phyloP scores from a whole-genome alignment of 2,329 filamentous ascomycete genomes.

The Epichloe bromicola region DNA sequence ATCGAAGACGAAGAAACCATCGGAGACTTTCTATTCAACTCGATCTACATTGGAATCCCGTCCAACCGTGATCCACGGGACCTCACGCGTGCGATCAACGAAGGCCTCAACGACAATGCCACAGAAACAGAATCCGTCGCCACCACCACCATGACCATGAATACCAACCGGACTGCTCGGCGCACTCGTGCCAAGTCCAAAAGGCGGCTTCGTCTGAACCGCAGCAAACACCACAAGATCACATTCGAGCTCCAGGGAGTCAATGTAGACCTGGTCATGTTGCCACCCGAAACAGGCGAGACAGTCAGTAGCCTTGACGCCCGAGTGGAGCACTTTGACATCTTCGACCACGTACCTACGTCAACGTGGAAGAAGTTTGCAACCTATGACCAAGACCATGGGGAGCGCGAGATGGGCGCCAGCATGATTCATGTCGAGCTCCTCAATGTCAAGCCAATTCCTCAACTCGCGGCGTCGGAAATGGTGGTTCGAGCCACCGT shows the following conservation, averaged over 20 bases:
- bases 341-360: conserved; percentile 87
- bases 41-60: conserved; percentile 91
- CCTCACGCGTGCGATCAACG: conserved; percentile 72
- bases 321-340: conserved; percentile 68
- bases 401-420: conserved; percentile 72
- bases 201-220: conserved; percentile 54
- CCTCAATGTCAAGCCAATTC: conserved; percentile 74
- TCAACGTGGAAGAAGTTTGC: conserved; percentile 98
- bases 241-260: conserved; percentile 85
- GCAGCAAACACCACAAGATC: conserved; percentile 89
- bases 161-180: conserved; percentile 36
- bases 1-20: conserved; percentile 76
- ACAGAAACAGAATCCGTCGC: conserved; percentile 87
- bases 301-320: conserved; percentile 81
- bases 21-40: conserved; percentile 95
- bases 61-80: conserved; percentile 75
- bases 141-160: conserved; percentile 55
- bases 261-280: conserved; percentile 68
- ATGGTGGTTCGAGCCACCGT: conserved; percentile 70
- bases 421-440: conserved; percentile 87
- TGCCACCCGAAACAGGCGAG: conserved; percentile 63
- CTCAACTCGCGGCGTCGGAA: conserved; percentile 76
- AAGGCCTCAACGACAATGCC: conserved; percentile 69
- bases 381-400: conserved; percentile 79
- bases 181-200: conserved; percentile 35